phyloP scores from a whole-genome alignment of 371 early-diverging fungal genomes.

The Rhizopus stolonifer region DNA sequence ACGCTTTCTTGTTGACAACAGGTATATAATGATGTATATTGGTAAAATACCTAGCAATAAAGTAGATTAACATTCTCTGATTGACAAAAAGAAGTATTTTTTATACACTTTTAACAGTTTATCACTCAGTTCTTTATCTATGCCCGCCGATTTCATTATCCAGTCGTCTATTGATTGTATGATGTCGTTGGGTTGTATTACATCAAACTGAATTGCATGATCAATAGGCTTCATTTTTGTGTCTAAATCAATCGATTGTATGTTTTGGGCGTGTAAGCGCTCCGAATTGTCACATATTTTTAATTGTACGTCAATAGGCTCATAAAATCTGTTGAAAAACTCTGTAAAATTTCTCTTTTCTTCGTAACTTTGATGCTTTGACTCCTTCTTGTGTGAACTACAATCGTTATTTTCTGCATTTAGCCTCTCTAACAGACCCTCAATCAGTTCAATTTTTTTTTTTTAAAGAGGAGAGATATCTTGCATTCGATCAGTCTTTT shows the following conservation, averaged over 20 bases:
- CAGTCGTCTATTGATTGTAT: constrained; percentile 16
- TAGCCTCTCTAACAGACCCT: constrained; percentile 1
- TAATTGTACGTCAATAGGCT: not conserved
- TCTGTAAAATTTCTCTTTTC: not conserved
- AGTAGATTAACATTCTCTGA: not conserved
- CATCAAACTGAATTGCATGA: constrained; percentile 7
- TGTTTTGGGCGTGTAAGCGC: constrained; percentile 22
- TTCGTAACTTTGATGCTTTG: not conserved
- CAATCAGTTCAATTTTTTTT: constrained; percentile 10
- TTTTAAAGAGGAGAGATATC: constrained; percentile 10
- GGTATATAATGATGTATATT: constrained; percentile 24
- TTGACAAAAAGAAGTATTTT: not conserved
- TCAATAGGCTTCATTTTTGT: constrained; percentile 4
- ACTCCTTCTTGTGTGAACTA: constrained; percentile 1
- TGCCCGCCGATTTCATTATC: constrained; percentile 21
- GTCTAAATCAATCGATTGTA: constrained; percentile 12
- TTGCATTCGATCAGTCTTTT: not conserved
- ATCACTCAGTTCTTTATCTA: constrained; percentile 27
- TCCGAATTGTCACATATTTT: constrained; percentile 24
- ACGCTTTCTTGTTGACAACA: constrained; percentile 22
- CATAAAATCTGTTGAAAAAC: not conserved
- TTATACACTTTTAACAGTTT: constrained; percentile 26
- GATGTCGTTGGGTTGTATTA: constrained; percentile 5
- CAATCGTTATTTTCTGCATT: not conserved
- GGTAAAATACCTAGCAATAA: constrained; percentile 21